Conservation (phyloP, 768 basidiomycete species). For the Podaxis carcinomalis region DNA sequence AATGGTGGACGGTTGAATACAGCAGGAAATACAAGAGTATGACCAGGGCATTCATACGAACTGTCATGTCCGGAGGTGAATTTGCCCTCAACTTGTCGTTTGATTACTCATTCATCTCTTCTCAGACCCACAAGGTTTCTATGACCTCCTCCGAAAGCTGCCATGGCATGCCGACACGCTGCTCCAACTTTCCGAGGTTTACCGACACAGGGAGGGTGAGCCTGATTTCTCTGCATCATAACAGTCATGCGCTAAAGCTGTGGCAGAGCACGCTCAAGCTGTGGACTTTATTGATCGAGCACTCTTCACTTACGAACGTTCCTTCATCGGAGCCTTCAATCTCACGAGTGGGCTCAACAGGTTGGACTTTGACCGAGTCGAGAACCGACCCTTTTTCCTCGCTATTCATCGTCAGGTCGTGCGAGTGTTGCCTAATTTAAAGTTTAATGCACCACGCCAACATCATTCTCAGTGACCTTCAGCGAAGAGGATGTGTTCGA, state of each 20-base stretch:
- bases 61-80: constrained; percentile 79
- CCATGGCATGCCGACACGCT: constrained; percentile 95
- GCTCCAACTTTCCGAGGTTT: constrained; percentile 81
- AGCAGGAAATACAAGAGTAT: constrained; percentile 79
- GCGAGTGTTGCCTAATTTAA: constrained; percentile 36
- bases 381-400: constrained; percentile 91
- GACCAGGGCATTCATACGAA: constrained; percentile 75
- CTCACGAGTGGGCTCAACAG: constrained; percentile 78
- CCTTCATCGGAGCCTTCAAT: constrained; percentile 83
- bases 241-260: not conserved
- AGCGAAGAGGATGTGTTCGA: constrained; percentile 83
- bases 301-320: constrained; percentile 88
- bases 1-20: constrained; percentile 54
- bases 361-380: constrained; percentile 85
- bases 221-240: not conserved
- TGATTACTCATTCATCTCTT: not conserved
- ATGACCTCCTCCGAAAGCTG: constrained; percentile 65
- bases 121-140: constrained; percentile 75
- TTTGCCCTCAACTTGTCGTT: constrained; percentile 5
- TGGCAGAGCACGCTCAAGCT: constrained; percentile 72
- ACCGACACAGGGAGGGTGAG: constrained; percentile 82
- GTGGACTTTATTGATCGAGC: constrained; percentile 91
- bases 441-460: not conserved
- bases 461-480: constrained; percentile 56
- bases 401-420: constrained; percentile 80